Evolutionary conservation across 2,329 filamentous ascomycete genomes (phyloP), one percentile per base, ranked within the genome.

Genomic region (Cordyceps cicadae): DNA sequence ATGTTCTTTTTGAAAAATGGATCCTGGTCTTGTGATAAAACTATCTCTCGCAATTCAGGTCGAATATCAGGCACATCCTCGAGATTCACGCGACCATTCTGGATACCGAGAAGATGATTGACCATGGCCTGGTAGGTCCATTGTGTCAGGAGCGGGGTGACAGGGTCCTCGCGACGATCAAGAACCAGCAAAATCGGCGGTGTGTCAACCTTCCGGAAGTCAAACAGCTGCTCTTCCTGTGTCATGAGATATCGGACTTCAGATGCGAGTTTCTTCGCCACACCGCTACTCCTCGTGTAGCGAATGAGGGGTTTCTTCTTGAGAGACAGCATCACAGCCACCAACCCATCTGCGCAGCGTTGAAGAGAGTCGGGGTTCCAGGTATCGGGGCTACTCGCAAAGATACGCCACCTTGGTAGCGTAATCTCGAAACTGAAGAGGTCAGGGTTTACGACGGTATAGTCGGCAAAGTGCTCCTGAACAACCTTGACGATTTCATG

Each of bases 61-160:
- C 90, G 82, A 60, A 95, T 85, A 59, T 96, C 92, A 14, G 90
- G 90, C 0, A 96, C 87, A 60, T 90, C 84, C 64, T 87, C 88
- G 39, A 99, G 79, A 70, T 96, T 89, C 0, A 99, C 94, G 55
- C 93, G 84, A n/a, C 94, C 94, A 71, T 97, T 97, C 62, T 89
- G 85, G 66, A 99, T 96, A 5, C 94, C 94, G 14, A 99, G 80
- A 2, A 97, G 77, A 70, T 99, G 94, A 71, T 99, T 94, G 0
- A 99, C 94, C 92, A 99, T 99, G n/a, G 94, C 94, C 75, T 99
- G 94, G 70, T 99, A 99, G 29, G 94, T 99, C 94, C 94, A 99
- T 72, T 99, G 94, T 3, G 92, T 96, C 54, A 99, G 81, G 12
- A 99, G 78, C 0, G 94, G 94, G 3, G 94, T 99, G 55, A 97